Conservation (phyloP, 805 yeast genomes). For the Peterozyma toletana region DNA sequence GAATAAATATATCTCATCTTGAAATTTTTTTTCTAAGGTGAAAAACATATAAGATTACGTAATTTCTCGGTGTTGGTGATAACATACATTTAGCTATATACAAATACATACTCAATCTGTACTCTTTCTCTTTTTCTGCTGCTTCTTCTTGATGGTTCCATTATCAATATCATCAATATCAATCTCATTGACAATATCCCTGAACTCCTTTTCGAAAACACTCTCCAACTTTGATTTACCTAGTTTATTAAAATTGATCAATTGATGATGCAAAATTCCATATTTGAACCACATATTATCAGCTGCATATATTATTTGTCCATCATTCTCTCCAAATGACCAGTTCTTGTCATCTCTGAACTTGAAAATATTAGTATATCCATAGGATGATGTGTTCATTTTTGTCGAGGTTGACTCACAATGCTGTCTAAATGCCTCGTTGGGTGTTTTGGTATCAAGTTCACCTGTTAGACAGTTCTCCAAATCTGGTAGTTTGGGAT, state of each 20-base stretch:
- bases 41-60: too few relatives aligned
- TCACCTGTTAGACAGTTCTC: conserved; percentile 10
- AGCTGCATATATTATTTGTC: conserved; percentile 44
- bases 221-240: conserved; percentile 5
- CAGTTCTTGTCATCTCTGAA: conserved; percentile 2
- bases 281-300: conserved; percentile 55
- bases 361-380: conserved; percentile 13
- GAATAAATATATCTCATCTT: too few relatives aligned
- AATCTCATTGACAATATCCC: conserved; percentile 14
- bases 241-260: conserved; percentile 15
- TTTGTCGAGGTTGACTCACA: conserved; percentile 11
- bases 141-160: background rate
- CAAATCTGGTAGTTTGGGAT: conserved; percentile 41
- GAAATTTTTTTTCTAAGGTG: too few relatives aligned
- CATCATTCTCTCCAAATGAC: conserved; percentile 17
- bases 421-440: conserved; percentile 10
- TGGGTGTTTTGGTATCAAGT: conserved; percentile 2
- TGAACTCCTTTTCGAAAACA: conserved; percentile 9
- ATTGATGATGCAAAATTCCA: conserved; percentile 31
- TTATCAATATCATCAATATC: background rate
- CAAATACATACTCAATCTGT: background rate
- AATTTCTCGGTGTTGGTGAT: too few relatives aligned
- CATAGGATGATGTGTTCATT: conserved; percentile 17
- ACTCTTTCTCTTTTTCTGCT: background rate
- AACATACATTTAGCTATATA: too few relatives aligned